Conservation (phyloP, 1,284 basidiomycete species). For the Fomitopsis schrenkii region DNA sequence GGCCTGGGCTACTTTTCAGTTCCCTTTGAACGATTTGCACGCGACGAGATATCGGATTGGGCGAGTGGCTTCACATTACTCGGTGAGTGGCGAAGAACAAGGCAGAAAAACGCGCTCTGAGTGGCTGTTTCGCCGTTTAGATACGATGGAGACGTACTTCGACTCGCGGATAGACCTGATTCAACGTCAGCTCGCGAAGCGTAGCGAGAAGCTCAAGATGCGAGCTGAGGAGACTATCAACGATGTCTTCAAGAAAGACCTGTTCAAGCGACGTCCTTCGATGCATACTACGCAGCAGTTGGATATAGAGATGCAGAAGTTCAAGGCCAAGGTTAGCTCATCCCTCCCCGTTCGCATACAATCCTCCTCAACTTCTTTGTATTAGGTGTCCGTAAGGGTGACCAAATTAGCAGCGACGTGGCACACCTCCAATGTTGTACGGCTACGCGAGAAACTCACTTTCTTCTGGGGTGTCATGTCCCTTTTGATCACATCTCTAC, state of each 20-base stretch:
- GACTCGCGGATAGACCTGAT: constrained; percentile 89
- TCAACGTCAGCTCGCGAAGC: constrained; percentile 83
- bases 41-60: constrained; percentile 52
- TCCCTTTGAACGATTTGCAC: constrained; percentile 49
- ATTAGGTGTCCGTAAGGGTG: constrained; percentile 73
- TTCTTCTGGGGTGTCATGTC: constrained; percentile 93
- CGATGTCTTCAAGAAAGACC: constrained; percentile 30
- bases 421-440: constrained; percentile 89
- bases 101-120: neutral
- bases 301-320: constrained; percentile 79
- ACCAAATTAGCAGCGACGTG: constrained; percentile 69
- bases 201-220: constrained; percentile 77
- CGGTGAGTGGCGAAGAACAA: constrained; percentile 36
- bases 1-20: constrained; percentile 43
- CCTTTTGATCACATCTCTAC: constrained; percentile 75
- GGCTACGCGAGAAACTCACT: constrained; percentile 86
- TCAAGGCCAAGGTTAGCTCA: constrained; percentile 58
- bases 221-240: constrained; percentile 66
- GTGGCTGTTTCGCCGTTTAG: constrained; percentile 32
- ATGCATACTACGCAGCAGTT: constrained; percentile 79
- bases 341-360: constrained; percentile 7
- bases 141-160: constrained; percentile 87
- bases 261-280: constrained; percentile 33
- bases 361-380: constrained; percentile 2
- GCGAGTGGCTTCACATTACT: constrained; percentile 66